Base-by-base conservation (phyloP, 805 yeast species). In the Cyberlindnera mycetangii region DNA sequence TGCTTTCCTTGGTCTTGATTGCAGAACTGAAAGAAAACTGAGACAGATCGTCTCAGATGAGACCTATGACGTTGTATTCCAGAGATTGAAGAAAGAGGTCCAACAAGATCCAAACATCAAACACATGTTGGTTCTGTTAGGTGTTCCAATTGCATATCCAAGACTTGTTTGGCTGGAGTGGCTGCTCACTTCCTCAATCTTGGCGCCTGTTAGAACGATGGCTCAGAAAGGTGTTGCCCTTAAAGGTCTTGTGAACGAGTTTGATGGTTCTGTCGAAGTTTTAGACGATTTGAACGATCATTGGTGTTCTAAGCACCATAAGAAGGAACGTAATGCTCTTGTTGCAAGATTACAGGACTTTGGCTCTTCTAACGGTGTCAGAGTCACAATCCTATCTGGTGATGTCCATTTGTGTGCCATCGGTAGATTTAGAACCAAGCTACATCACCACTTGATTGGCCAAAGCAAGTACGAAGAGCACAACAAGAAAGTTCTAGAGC, bases 91-190 rank as follows among this genome's bases (percentile, higher is more conserved):
- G 25, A 47, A 64, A 8, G 97, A 89, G 61, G 59, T 86, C 5
- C 48, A 59, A 3, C 58, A 61, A 7, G 63, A 77, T 11, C 71
- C 78, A 3, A 75, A 75, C 6, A 72, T 86, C 34, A 82, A 84
- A 61, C 99, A 92, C 64, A 55, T 92, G 32, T 69, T 86, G 52
- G 79, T 93, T 1, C 73, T 93, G 79, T 70, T 93, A 40, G 98
- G 98, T 35, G 96, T 92, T 12, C 99, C 99, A 3, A 88, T 93
- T 44, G 86, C 93, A 32, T 92, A 92, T 60, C 98, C 99, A 3
- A 75, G 98, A 52, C 71, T 93, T 60, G 97, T 90, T 2, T 87
- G 96, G 92, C 71, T 89, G 27, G 98, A 93, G 66, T 72, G 76
- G 60, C 52, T 92, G 20, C 75, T 92, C 59, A 75, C 81, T 7